Base-by-base conservation (phyloP, 495 filamentous ascomycete genomes). In the Aspergillus coremiiformis region DNA sequence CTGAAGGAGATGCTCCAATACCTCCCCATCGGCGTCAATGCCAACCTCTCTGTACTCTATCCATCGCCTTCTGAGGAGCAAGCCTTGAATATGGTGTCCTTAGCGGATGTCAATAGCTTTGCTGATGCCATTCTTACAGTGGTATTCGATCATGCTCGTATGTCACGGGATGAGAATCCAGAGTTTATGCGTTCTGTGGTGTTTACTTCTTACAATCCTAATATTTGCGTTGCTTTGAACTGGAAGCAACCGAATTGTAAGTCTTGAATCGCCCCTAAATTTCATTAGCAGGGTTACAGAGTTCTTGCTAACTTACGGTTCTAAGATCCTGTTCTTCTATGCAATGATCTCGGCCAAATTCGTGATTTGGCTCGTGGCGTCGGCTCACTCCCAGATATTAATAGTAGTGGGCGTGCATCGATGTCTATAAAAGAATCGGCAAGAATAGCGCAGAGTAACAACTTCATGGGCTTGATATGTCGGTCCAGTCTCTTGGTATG, bases 231-330 rank as follows among this genome's bases (percentile, higher is more conserved):
- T 30, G 89, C 91, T 4, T 61, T 98, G 47, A 97, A 97, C 65
- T 98, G 94, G 94, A 98, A 98, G 68, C 93, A 98, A 65, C 93
- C 93, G 10, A 98, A 97, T 58, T 98, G 85, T 89, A 67, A 72
- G 81, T 68, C 22, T 37, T 9, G 12, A 8, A 19, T 35, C 7
- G 26, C 19, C 43, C 3, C 17, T 0, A 39, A 47, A 48, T 33
- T 12, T 8, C 26, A 26, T n/a, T 23, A 9, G 4, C n/a, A 30
- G 4, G 8, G n/a, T n/a, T 3, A 14, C 12, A 29, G 17, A 35
- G 27, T 30, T 9, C 27, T 33, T 27, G 23, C 43, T 57, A 46
- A 55, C 30, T 56, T 29, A 56, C 22, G 5, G 27, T 45, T n/a
- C 39, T 20, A 49, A 89, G 85, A 95, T 61, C 94, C 93, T 0